Conservation (phyloP, 108 stramenopile species). For the Asterionellopsis glacialis region DNA sequence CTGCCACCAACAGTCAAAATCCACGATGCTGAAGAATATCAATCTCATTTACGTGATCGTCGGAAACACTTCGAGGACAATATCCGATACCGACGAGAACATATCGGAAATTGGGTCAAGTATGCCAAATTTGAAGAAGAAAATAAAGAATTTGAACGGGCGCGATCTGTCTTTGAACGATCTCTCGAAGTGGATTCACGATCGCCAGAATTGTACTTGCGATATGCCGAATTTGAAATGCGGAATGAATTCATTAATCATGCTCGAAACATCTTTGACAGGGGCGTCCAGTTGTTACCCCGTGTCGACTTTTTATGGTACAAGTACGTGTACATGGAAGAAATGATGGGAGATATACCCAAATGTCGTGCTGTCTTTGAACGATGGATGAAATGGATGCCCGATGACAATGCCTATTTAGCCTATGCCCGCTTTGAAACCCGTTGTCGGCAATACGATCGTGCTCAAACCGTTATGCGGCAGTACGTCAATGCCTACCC, state of each 20-base stretch:
- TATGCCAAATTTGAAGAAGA: slow-evolving; percentile 98
- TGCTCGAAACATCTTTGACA: slow-evolving; percentile 97
- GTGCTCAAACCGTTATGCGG: slow-evolving; percentile 75
- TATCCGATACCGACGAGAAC: slow-evolving; percentile 92
- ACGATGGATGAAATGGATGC: slow-evolving; percentile 99
- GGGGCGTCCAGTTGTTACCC: slow-evolving; percentile 93
- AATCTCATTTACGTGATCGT: slow-evolving; percentile 87
- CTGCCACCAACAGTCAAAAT: slow-evolving; percentile 83
- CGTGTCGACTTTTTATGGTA: slow-evolving; percentile 98
- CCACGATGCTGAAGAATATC: slow-evolving; percentile 97
- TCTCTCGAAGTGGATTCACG: slow-evolving; percentile 94
- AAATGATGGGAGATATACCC: slow-evolving; percentile 92
- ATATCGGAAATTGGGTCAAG: slow-evolving; percentile 96
- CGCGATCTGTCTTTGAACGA: slow-evolving; percentile 95
- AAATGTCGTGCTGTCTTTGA: slow-evolving; percentile 95
- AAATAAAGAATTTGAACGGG: slow-evolving; percentile 96
- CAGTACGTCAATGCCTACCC: slow-evolving; percentile 95
- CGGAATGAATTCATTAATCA: slow-evolving; percentile 97
- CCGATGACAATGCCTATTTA: slow-evolving; percentile 96
- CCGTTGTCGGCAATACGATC: slow-evolving; percentile 67
- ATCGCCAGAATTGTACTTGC: slow-evolving; percentile 87
- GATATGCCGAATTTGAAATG: slow-evolving; percentile 99
- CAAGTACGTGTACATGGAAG: slow-evolving; percentile 99
- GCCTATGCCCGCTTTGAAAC: slow-evolving; percentile 95
- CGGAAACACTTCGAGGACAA: slow-evolving; percentile 95